Conservation (phyloP, 1,284 basidiomycete genomes). For the Puccinia coronata region DNA sequence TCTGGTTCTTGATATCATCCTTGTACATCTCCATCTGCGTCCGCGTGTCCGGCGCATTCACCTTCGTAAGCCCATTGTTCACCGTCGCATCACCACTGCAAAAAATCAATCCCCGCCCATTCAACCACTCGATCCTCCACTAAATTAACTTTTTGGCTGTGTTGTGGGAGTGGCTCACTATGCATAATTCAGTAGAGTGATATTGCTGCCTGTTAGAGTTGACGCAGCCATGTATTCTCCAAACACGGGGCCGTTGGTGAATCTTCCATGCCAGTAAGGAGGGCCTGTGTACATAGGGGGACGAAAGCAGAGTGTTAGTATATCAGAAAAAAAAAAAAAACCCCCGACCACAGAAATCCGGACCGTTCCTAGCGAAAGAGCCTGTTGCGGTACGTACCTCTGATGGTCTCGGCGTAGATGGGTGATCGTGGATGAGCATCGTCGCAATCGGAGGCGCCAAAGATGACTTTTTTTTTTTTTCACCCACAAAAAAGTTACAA, state of each 20-base stretch:
- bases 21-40: constrained; percentile 31
- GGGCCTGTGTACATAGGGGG: background rate
- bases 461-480: constrained; percentile 28
- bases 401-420: constrained; percentile 20
- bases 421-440: constrained; percentile 33
- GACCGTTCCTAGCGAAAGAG: no score
- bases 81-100: constrained; percentile 40
- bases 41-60: constrained; percentile 29
- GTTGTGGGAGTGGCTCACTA: constrained; percentile 22
- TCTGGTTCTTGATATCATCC: background rate
- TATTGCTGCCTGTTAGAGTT: constrained; percentile 30
- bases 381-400: background rate
- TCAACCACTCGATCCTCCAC: no score
- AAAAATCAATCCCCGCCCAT: no score
- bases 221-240: constrained; percentile 27
- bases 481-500: no score
- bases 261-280: constrained; percentile 33
- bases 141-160: no score
- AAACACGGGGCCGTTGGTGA: constrained; percentile 43
- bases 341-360: no score
- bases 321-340: no score
- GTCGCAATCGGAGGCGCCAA: constrained; percentile 47
- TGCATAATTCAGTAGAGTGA: constrained; percentile 37
- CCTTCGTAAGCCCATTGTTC: constrained; percentile 14
- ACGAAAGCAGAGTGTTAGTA: background rate